phyloP scores from a whole-genome alignment of 495 filamentous ascomycete species.

The Diplogelasinospora grovesii region DNA sequence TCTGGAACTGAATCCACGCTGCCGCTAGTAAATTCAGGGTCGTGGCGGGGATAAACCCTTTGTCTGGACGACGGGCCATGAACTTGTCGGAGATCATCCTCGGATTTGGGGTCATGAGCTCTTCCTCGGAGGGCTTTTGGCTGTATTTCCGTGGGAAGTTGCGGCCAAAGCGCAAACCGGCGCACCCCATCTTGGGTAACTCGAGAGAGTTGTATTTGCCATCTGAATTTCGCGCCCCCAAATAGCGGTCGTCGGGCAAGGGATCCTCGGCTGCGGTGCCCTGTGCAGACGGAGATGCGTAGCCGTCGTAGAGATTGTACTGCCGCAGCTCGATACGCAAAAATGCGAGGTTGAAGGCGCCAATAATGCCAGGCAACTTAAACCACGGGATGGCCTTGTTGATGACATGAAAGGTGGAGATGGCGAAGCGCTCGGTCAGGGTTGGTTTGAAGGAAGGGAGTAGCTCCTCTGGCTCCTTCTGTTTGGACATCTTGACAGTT shows the following conservation, averaged over 20 bases:
- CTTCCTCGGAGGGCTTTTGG: conserved; percentile 26
- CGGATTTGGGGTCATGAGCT: conserved; percentile 37
- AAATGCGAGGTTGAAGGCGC: conserved; percentile 31
- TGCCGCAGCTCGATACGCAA: conserved; percentile 33
- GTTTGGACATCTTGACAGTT: too few relatives aligned
- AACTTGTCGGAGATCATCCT: conserved; percentile 30
- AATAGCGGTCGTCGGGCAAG: conserved; percentile 19
- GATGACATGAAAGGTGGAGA: conserved; percentile 27
- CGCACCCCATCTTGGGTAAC: conserved; percentile 35
- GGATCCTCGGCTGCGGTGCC: conserved; percentile 18
- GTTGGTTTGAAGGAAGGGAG: conserved; percentile 12
- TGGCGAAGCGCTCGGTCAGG: conserved; percentile 17
- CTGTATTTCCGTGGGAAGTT: conserved; percentile 30
- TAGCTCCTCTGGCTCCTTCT: not conserved
- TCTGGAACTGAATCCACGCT: conserved; percentile 44
- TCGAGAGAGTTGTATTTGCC: conserved; percentile 35
- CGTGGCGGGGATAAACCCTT: conserved; percentile 34
- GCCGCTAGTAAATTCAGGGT: conserved; percentile 39
- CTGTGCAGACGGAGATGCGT: conserved; percentile 23
- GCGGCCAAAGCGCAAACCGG: conserved; percentile 36
- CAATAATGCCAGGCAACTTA: conserved; percentile 31
- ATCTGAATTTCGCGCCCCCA: conserved; percentile 31
- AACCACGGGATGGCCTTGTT: conserved; percentile 34
- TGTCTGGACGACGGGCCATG: conserved; percentile 23
- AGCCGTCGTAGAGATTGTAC: conserved; percentile 36